These are phyloP conservation scores for Xylaria polymorpha DNA, from an alignment of 2,329 filamentous ascomycete genomes.

Conservation along the genomic window DNA sequence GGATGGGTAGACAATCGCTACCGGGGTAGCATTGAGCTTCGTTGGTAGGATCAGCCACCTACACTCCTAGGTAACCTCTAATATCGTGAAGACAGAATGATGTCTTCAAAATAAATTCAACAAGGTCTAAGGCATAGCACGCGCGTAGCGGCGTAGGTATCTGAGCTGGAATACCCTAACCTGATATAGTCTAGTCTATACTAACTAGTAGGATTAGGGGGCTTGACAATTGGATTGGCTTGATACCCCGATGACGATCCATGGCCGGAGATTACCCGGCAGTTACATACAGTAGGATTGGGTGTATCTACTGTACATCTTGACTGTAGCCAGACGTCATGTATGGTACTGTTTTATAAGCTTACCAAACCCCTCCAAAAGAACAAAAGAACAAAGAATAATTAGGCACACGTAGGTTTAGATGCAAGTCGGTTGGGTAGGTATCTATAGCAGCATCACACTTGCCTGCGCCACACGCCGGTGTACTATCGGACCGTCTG, in stretches of 20 bases:
- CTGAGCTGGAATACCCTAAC: neutral
- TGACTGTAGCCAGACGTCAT: too few species aligned
- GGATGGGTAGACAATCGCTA: constrained; percentile 24
- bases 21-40: constrained; percentile 28
- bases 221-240: too few species aligned
- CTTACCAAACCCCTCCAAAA: neutral
- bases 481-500: constrained; percentile 1
- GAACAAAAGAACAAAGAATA: neutral
- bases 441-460: neutral
- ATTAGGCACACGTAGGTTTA: neutral
- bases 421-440: neutral
- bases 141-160: neutral
- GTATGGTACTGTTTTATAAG: neutral
- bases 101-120: neutral
- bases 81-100: constrained; percentile 2
- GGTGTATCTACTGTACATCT: too few species aligned
- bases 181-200: neutral
- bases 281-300: neutral
- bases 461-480: neutral
- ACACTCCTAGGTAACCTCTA: neutral
- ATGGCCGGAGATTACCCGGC: constrained; percentile 23
- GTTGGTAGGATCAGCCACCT: constrained; percentile 5
- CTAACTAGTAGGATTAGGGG: too few species aligned
- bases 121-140: neutral
- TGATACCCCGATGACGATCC: neutral